Evolutionary conservation across 2,329 filamentous ascomycete species (phyloP), one percentile per base, ranked within the genome.

Genomic region (Leptoxyphium fumago): DNA sequence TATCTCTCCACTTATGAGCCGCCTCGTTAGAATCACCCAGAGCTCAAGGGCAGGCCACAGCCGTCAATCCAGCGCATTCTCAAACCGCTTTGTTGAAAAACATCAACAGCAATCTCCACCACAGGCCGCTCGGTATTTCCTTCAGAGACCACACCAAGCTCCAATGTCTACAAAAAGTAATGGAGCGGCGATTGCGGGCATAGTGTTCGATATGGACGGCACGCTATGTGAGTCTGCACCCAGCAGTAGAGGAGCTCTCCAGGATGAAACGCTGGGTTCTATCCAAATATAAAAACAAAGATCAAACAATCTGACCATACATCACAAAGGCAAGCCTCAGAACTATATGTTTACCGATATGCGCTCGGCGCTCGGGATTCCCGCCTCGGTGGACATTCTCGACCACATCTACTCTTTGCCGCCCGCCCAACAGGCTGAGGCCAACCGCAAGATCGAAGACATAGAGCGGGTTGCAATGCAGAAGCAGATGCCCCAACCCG

Each of bases 301-400:
- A 11, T 40, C 10, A 13, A 18, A 30, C 26, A 38, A 50, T 50
- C n/a, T 15, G 13, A 26, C 7, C 38, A 10, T 39, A 13, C 26
- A 15, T 38, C 21, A 52, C 50, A 45, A 54, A 69, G 94, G 87
- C 61, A 69, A 88, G 46, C 89, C 89, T 0, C 89, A 96, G 64
- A 91, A 83, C 54, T 85, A 94, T 73, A 98, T 96, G 89, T 96
- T 96, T 65, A 63, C 66, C 15, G 74, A 93, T 58, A 96, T 98
- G 89, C 81, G 77, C 63, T 59, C 67, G 11, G 80, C 77, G 7
- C 74, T 96, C 13, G 71, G 69, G 41, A 95, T 96, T 53, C 61
- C 76, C 49, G 82, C 80, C 60, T 64, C 69, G 30, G 68, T 71
- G 56, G 91, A 98, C 64, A 96, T 98, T 59, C 79, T 98, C 38